Conservation (phyloP, 1,284 basidiomycete genomes). For the Anthracocystis walkeri region DNA sequence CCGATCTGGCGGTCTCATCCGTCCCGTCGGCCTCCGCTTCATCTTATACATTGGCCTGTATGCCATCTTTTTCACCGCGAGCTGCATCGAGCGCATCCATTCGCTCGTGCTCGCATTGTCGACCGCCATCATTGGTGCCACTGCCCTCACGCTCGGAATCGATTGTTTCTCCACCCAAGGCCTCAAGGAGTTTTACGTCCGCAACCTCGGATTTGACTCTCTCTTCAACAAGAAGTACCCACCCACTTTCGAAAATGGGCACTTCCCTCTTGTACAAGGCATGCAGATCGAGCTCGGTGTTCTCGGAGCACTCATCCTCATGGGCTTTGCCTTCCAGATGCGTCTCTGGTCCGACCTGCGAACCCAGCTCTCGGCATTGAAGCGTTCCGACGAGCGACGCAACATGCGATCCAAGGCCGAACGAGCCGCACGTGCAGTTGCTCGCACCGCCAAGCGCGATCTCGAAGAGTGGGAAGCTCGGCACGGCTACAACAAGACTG, state of each 20-base stretch:
- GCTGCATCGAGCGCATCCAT: constrained; percentile 55
- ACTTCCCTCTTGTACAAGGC: constrained; percentile 85
- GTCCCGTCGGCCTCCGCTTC: constrained; percentile 82
- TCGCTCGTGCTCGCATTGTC: constrained; percentile 72
- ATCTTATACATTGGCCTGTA: constrained; percentile 81
- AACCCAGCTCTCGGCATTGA: constrained; percentile 81
- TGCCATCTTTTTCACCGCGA: constrained; percentile 42
- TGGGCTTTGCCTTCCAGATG: constrained; percentile 87
- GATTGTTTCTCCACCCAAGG: constrained; percentile 81
- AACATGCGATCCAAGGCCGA: constrained; percentile 80
- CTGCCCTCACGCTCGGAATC: constrained; percentile 89
- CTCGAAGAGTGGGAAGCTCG: constrained; percentile 87
- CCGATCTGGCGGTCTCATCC: constrained; percentile 82
- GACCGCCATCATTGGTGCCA: constrained; percentile 89
- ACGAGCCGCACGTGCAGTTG: constrained; percentile 80
- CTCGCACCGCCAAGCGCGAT: constrained; percentile 77
- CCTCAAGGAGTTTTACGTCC: constrained; percentile 94
- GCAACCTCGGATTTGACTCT: constrained; percentile 85
- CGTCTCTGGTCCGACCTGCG: constrained; percentile 76
- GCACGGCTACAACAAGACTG: constrained; percentile 74
- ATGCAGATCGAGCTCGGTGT: constrained; percentile 95
- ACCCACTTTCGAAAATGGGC: constrained; percentile 52
- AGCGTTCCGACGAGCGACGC: constrained; percentile 80
- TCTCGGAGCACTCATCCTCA: constrained; percentile 76
- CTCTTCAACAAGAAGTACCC: constrained; percentile 74